Evolutionary conservation across 805 yeast species (phyloP), one percentile per base, ranked within the genome.

Genomic region (Starmerella floricola): DNA sequence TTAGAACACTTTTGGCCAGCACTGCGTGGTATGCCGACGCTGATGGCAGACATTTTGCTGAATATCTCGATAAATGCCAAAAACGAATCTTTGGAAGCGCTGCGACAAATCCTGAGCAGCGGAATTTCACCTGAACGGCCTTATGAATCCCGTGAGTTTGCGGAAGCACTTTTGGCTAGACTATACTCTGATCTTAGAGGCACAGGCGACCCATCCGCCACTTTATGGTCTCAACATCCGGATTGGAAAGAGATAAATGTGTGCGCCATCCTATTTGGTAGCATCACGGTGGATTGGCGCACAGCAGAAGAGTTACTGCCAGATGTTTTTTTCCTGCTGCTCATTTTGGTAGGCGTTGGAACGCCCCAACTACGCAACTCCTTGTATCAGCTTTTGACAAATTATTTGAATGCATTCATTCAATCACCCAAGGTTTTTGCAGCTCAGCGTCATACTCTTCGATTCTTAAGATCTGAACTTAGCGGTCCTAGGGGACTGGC

Each of bases 1-100:
- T 16, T 34, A 18, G 42, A 42, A 19, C 27, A 45, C 28, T 41
- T 45, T 36, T 45, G 48, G 48, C 47, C 47, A 6, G 4, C 10
- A 15, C 2, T 41, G 24, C 41, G 21, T 15, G 39, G 24, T 4
- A 8, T 33, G 19, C 21, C 41, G 13, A 15, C 16, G 5, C 23
- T 44, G 24, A 19, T 21, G 11, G 38, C 48, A 3, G 46, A 41
- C 15, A 11, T 42, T 5, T n/a, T 45, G 6, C 12, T 37, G 2
- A 38, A 45, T 5, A n/a, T 12, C 18, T 12, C 37, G 19, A 19
- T 8, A 18, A 16, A 5, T 10, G 36, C 40, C 3, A 3, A 21
- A 3, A 10, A 15, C 2, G 23, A 24, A 8, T 15, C 37, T 10
- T 20, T 26, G 2, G 48, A 45, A 16, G 36, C 42, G 4, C 23